Evolutionary conservation across 83 land plant species (phyloP).

Genomic region (Larix sibirica): DNA sequence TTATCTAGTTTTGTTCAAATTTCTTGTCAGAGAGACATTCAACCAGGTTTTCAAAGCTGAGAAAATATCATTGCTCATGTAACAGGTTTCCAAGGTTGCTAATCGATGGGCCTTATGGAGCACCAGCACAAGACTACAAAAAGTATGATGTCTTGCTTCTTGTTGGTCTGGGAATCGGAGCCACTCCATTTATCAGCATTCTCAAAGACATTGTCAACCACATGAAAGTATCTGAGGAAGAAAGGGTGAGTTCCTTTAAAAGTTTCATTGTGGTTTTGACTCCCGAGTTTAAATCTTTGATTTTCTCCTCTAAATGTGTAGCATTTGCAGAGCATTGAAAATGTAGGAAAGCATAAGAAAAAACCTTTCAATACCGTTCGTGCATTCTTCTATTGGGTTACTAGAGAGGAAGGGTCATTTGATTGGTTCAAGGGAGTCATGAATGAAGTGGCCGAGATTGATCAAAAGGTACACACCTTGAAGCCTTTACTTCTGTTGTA

Average conservation of each 20-base stretch:
- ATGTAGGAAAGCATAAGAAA: background rate
- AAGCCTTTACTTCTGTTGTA: background rate
- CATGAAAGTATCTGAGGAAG: conserved; percentile 35
- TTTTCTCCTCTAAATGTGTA: background rate
- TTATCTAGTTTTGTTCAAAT: background rate
- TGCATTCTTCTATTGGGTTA: conserved; percentile 89
- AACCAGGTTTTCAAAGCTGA: background rate
- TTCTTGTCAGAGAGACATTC: background rate
- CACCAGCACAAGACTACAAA: no score
- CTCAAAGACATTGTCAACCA: no score
- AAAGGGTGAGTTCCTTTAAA: conserved; percentile 5
- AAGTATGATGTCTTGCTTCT: conserved; percentile 86
- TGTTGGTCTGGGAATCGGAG: conserved; percentile 93
- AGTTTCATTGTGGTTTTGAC: background rate
- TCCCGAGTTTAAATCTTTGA: background rate
- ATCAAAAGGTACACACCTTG: conserved; percentile 27
- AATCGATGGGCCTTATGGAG: conserved; percentile 96
- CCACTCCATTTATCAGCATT: conserved; percentile 91
- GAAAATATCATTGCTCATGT: background rate
- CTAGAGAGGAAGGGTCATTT: conserved; percentile 81
- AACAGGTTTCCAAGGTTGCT: conserved; percentile 66
- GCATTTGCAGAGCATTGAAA: background rate
- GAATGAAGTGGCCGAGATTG: conserved; percentile 65
- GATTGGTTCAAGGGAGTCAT: no score
- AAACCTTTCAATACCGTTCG: conserved; percentile 35